Percentiles rank a stretch among this genome's conserved stretches.
Evolutionary conservation across 306 rosid genomes (phyloP).

Genomic region (Cicer yamashitae): DNA sequence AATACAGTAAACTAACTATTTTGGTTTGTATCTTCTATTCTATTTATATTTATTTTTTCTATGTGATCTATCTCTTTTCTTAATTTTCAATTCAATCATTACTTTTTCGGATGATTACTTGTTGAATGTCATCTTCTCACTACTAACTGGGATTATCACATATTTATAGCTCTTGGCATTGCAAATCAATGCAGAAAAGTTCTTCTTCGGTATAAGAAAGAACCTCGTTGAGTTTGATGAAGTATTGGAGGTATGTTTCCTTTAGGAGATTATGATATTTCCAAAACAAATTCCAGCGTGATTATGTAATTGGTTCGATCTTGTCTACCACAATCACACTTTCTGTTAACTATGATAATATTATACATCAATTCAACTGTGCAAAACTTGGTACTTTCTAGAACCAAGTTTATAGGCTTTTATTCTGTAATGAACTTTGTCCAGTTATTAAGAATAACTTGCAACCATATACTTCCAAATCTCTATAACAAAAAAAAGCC

Average conservation of each 20-base stretch:
- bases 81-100: conserved; percentile 41
- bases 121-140: conserved; percentile 40
- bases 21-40: conserved; percentile 32
- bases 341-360: conserved; percentile 27
- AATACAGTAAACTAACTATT: conserved; percentile 36
- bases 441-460: conserved; percentile 23
- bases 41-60: background rate
- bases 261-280: conserved; percentile 22
- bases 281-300: background rate
- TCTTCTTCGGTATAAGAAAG: conserved; percentile 87
- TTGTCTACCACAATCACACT: conserved; percentile 16
- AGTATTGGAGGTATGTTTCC: conserved; percentile 86
- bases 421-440: conserved; percentile 8
- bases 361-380: conserved; percentile 34
- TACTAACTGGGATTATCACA: conserved; percentile 46
- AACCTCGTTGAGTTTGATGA: conserved; percentile 95
- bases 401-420: conserved; percentile 23
- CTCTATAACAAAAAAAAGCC: background rate
- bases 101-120: conserved; percentile 16
- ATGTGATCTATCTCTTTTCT: background rate
- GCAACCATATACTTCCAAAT: background rate
- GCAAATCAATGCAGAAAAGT: conserved; percentile 95
- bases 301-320: conserved; percentile 36
- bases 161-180: conserved; percentile 71
- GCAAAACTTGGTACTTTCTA: conserved; percentile 18